phyloP scores from a whole-genome alignment of 257 asterid species.

The Nicotiana paniculata region DNA sequence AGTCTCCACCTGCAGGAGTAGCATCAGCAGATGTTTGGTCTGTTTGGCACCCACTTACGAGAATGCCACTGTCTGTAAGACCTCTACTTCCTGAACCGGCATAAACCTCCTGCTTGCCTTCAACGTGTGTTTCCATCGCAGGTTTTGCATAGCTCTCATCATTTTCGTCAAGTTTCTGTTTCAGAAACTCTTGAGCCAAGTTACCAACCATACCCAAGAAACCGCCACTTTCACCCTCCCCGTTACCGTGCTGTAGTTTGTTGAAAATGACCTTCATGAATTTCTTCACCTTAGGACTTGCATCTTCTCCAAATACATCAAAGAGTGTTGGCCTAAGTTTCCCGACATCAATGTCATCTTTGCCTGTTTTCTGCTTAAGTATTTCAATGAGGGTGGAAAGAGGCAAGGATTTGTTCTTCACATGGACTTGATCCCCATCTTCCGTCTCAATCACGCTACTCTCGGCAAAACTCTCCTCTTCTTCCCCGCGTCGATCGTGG shows the following conservation, averaged over 20 bases:
- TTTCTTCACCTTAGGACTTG: constrained; percentile 95
- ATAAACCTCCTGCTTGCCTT: constrained; percentile 57
- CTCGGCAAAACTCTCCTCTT: constrained; percentile 20
- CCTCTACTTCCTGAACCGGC: constrained; percentile 57
- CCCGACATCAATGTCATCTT: constrained; percentile 88
- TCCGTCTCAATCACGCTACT: constrained; percentile 9
- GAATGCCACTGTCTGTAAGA: constrained; percentile 65
- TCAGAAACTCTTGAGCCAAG: constrained; percentile 72
- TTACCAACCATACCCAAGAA: constrained; percentile 72
- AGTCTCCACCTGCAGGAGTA: constrained; percentile 51
- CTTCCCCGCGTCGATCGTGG: constrained; percentile 29
- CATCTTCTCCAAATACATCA: constrained; percentile 78
- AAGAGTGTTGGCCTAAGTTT: constrained; percentile 83
- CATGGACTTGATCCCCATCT: constrained; percentile 20
- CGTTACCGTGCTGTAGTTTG: constrained; percentile 40
- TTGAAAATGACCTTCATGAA: constrained; percentile 79
- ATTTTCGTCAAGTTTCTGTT: constrained; percentile 74
- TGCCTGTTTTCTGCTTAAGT: constrained; percentile 87
- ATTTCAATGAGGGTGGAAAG: constrained; percentile 73
- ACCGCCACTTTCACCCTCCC: constrained; percentile 42
- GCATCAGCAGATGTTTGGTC: constrained; percentile 90
- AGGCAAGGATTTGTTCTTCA: constrained; percentile 68
- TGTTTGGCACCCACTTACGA: constrained; percentile 88
- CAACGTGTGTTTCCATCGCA: constrained; percentile 59
- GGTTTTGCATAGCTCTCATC: constrained; percentile 67